Conservation (phyloP, 441 rosid species). For the Adansonia madagascariensis region DNA sequence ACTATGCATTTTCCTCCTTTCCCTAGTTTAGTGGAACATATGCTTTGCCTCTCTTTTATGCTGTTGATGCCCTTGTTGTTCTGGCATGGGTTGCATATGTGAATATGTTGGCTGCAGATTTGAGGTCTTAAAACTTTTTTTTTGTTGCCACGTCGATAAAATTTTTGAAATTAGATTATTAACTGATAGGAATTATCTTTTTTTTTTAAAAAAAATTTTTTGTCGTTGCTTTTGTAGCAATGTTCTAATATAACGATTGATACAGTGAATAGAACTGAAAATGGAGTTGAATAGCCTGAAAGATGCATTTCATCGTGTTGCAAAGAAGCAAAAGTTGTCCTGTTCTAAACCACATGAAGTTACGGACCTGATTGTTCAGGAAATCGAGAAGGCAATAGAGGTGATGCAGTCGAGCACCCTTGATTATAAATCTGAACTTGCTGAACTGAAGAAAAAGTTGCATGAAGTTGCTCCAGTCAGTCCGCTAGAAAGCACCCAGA, state of each 20-base stretch:
- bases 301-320: conserved; percentile 62
- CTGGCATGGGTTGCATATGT: background rate
- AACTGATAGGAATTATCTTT: background rate
- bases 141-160: background rate
- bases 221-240: conserved; percentile 23
- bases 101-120: background rate
- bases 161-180: conserved; percentile 5
- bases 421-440: conserved; percentile 35
- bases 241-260: background rate
- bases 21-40: background rate
- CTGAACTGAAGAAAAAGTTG: conserved; percentile 45
- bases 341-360: conserved; percentile 48
- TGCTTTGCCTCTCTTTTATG: background rate
- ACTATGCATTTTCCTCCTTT: background rate
- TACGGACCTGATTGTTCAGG: conserved; percentile 42
- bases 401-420: conserved; percentile 29
- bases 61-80: background rate
- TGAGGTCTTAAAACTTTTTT: background rate
- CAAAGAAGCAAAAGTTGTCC: conserved; percentile 59
- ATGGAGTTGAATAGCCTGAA: conserved; percentile 59
- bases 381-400: conserved; percentile 42
- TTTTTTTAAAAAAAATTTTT: background rate
- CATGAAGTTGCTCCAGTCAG: conserved; percentile 41
- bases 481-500: conserved; percentile 52
- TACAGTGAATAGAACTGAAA: conserved; percentile 13